Conservation (phyloP, 306 rosid species). For the Castanospermum australe region DNA sequence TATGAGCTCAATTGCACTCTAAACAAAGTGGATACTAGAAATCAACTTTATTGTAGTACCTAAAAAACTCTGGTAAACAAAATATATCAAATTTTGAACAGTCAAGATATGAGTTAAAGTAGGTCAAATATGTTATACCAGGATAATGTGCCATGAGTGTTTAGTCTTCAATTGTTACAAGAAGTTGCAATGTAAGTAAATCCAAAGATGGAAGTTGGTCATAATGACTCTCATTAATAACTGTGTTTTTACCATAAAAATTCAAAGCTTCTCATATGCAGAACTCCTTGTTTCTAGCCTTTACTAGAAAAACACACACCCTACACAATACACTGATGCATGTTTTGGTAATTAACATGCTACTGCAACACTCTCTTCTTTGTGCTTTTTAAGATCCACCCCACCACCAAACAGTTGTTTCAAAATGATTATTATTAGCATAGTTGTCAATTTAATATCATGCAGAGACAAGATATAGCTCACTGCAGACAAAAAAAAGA, state of each 20-base stretch:
- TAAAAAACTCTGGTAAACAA: not conserved
- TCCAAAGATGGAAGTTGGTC: not conserved
- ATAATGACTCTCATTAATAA: not conserved
- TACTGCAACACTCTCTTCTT: too few relatives aligned
- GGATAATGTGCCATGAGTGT: not conserved
- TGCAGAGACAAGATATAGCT: not conserved
- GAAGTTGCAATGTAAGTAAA: not conserved
- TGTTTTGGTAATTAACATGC: not conserved
- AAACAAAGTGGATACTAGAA: not conserved
- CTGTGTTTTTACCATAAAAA: too few relatives aligned
- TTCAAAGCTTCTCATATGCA: too few relatives aligned
- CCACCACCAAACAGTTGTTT: not conserved
- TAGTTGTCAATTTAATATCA: not conserved
- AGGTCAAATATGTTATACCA: not conserved
- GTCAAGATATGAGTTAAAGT: not conserved
- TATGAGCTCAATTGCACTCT: too few relatives aligned
- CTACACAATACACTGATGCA: not conserved
- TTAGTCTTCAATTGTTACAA: not conserved
- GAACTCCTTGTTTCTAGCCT: too few relatives aligned
- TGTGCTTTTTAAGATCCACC: too few relatives aligned
- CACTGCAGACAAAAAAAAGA: not conserved
- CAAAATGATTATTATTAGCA: not conserved
- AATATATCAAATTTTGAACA: not conserved
- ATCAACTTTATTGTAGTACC: not conserved
- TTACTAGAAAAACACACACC: not conserved